A percentile compares a stretch with the other conserved stretches of the same genome.
Conservation (phyloP, 257 asterid species). For the Ehretia macrophylla region DNA sequence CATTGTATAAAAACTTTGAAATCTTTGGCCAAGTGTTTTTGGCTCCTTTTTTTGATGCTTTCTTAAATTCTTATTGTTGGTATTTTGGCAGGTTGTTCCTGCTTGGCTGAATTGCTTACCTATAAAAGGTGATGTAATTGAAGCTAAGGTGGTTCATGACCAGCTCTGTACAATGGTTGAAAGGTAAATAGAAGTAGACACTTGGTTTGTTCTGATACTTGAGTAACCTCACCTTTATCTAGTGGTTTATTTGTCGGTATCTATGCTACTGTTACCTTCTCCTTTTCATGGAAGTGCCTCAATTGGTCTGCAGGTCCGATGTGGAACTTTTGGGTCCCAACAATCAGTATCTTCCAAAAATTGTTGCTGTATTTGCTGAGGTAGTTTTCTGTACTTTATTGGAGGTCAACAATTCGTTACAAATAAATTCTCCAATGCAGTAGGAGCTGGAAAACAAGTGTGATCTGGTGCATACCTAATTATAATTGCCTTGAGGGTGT, state of each 20-base stretch:
- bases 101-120: constrained; percentile 98
- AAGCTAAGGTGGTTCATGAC: constrained; percentile 92
- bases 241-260: neutral
- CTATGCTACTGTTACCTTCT: constrained; percentile 1
- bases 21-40: constrained; percentile 5
- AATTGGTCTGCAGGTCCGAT: constrained; percentile 63
- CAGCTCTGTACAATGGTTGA: constrained; percentile 96
- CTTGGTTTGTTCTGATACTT: neutral
- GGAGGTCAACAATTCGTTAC: too few species aligned
- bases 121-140: constrained; percentile 78
- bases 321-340: constrained; percentile 77
- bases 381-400: constrained; percentile 33
- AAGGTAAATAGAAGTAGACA: constrained; percentile 40
- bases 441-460: too few species aligned
- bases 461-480: too few species aligned
- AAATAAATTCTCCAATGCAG: too few species aligned
- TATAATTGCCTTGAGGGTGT: too few species aligned
- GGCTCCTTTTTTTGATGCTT: neutral
- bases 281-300: neutral
- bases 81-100: constrained; percentile 63
- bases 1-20: neutral
- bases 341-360: constrained; percentile 86
- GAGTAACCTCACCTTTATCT: too few species aligned
- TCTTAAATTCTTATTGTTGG: constrained; percentile 3
- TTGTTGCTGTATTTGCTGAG: constrained; percentile 95